A percentile compares a stretch with the other conserved stretches of the same genome.
Evolutionary conservation across 192 early-diverging fungal genomes (phyloP).

Genomic region (Rhizoclosmatium globosum): DNA sequence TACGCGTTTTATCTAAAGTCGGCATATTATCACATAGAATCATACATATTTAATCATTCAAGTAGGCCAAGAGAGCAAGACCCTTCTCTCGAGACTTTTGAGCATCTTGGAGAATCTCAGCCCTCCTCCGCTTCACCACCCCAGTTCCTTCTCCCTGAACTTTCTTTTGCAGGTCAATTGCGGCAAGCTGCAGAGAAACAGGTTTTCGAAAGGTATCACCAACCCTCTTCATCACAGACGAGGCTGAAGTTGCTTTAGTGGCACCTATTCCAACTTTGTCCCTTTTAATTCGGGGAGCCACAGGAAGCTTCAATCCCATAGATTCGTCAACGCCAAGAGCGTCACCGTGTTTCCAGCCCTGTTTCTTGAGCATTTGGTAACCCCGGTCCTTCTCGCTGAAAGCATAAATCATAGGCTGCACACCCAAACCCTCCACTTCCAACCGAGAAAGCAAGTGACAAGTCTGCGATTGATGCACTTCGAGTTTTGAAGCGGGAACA

Average conservation of each 20-base stretch:
- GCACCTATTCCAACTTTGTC: not conserved
- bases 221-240: not conserved
- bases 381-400: conserved; percentile 15
- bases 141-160: not conserved
- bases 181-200: not conserved
- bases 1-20: too few species aligned
- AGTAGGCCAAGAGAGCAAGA: conserved; percentile 1
- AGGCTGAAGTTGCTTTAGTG: not conserved
- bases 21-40: not conserved
- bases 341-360: conserved; percentile 21
- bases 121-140: not conserved
- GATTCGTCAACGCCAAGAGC: not conserved
- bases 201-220: conserved; percentile 10
- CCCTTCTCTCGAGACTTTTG: conserved; percentile 1
- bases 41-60: conserved; percentile 4
- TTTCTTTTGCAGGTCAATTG: not conserved
- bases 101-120: not conserved
- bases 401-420: conserved; percentile 13
- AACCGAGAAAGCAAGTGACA: conserved; percentile 1
- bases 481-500: not conserved
- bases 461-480: not conserved
- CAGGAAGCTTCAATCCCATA: not conserved
- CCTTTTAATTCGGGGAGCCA: conserved; percentile 4
- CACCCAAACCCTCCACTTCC: not conserved
- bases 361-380: conserved; percentile 26